These are phyloP conservation scores for Cercospora brassicicola DNA, from an alignment of 2,329 filamentous ascomycete species.

Conservation along the genomic window DNA sequence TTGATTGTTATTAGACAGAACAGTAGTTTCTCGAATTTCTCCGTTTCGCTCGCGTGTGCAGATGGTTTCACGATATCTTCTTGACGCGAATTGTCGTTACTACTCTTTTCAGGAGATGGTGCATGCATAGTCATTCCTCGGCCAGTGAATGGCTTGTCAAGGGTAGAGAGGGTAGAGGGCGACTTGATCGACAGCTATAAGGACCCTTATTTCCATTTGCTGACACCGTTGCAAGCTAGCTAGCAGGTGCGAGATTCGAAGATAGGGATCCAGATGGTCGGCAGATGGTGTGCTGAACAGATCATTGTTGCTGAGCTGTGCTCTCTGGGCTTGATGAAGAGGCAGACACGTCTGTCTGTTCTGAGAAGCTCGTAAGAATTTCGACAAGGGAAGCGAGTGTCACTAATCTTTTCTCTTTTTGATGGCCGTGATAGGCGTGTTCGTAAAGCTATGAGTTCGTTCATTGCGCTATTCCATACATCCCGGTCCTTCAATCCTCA, in stretches of 20 bases:
- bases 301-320: not conserved
- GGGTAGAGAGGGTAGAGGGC: not conserved
- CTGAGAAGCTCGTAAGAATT: not conserved
- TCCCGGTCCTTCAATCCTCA: not conserved
- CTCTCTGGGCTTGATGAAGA: not conserved
- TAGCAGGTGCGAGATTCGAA: not conserved
- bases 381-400: not conserved
- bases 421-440: not conserved
- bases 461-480: not conserved
- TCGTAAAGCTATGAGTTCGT: not conserved
- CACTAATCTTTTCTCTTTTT: not conserved
- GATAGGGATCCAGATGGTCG: not conserved
- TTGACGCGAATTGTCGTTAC: not conserved
- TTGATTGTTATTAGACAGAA: not conserved
- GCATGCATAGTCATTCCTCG: not conserved
- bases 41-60: not conserved
- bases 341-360: not conserved
- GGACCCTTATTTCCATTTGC: not conserved
- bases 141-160: not conserved
- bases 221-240: not conserved
- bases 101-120: not conserved
- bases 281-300: not conserved
- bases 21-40: not conserved
- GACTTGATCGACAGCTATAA: not conserved
- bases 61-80: not conserved